phyloP scores from a whole-genome alignment of 805 yeast species.

The Yarrowia bubula region DNA sequence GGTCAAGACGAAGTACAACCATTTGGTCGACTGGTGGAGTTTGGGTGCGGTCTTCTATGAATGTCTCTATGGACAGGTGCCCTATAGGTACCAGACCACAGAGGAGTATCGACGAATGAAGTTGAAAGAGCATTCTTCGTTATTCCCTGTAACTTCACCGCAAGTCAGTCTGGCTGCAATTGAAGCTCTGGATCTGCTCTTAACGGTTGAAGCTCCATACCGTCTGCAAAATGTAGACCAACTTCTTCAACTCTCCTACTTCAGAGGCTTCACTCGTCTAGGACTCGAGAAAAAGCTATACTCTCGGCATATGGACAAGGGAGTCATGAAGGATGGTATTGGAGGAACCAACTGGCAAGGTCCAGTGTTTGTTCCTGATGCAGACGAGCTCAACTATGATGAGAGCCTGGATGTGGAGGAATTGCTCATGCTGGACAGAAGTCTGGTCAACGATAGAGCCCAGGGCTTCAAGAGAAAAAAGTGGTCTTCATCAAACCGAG shows the following conservation, averaged over 20 bases:
- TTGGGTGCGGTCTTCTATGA: conserved; percentile 40
- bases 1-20: conserved; percentile 32
- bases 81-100: conserved; percentile 32
- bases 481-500: neutral
- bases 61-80: conserved; percentile 35
- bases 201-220: neutral
- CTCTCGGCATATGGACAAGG: conserved; percentile 9
- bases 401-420: conserved; percentile 16
- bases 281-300: conserved; percentile 20
- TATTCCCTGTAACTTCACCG: conserved; percentile 27
- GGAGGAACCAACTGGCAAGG: conserved; percentile 23
- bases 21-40: conserved; percentile 40
- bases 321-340: neutral
- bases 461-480: neutral
- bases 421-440: conserved; percentile 17
- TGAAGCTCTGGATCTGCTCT: conserved; percentile 30
- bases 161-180: conserved; percentile 29
- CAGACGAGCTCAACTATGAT: conserved; percentile 21
- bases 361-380: conserved; percentile 11
- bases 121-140: conserved; percentile 18
- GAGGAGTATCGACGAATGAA: conserved; percentile 26
- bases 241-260: conserved; percentile 7
- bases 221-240: conserved; percentile 3
- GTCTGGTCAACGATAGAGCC: conserved; percentile 1
- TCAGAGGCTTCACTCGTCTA: conserved; percentile 5